phyloP scores from a whole-genome alignment of 2,329 filamentous ascomycete species.

The Neobulgaria alba region DNA sequence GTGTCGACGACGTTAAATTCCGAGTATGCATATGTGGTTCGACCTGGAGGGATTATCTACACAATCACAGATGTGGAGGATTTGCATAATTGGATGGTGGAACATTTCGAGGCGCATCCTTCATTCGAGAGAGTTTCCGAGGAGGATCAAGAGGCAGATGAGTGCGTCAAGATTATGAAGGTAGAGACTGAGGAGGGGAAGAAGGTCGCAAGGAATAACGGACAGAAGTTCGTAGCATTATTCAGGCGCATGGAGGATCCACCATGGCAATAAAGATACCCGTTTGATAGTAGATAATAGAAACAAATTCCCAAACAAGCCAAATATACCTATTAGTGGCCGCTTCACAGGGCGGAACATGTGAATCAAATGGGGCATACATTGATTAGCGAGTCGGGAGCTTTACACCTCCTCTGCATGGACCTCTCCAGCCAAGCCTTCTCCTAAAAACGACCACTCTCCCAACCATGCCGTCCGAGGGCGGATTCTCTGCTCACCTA shows the following conservation, averaged over 20 bases:
- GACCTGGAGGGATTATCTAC: conserved; percentile 79
- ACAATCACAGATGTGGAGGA: conserved; percentile 98
- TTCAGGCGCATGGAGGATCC: conserved; percentile 62
- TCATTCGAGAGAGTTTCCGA: conserved; percentile 69
- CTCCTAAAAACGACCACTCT: conserved; percentile 9
- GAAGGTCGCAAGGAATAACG: conserved; percentile 87
- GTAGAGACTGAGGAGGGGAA: conserved; percentile 93
- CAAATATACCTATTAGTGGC: too few species aligned
- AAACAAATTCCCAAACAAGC: too few species aligned
- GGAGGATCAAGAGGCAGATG: conserved; percentile 58
- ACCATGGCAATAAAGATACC: conserved; percentile 41
- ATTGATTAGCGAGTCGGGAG: too few species aligned
- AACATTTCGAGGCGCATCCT: conserved; percentile 69
- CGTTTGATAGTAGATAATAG: too few species aligned
- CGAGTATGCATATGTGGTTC: conserved; percentile 84
- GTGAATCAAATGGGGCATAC: too few species aligned
- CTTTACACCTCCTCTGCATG: too few species aligned
- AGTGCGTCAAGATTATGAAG: conserved; percentile 66
- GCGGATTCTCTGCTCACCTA: conserved; percentile 23
- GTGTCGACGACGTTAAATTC: conserved; percentile 81
- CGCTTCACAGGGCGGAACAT: too few species aligned
- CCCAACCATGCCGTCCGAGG: conserved; percentile 25
- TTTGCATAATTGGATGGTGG: conserved; percentile 86
- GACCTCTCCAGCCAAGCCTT: conserved; percentile 4
- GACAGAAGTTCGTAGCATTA: conserved; percentile 83